phyloP scores from a whole-genome alignment of 2,329 filamentous ascomycete species.

The Diaporthe amygdali region DNA sequence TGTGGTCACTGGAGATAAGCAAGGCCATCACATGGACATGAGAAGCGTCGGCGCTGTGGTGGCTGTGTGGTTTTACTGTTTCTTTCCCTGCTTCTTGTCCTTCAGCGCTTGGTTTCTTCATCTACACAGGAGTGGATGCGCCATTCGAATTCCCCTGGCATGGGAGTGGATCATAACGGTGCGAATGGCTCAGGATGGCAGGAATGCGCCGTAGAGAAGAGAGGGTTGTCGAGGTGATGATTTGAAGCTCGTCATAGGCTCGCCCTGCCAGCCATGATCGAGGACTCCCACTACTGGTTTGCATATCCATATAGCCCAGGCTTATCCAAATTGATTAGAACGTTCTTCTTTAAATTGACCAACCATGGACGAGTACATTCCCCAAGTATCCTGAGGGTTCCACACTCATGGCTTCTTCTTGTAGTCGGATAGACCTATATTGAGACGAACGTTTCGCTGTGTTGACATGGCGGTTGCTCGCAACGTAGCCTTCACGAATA shows the following conservation, averaged over 20 bases:
- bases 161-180: not conserved
- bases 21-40: not conserved
- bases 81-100: not conserved
- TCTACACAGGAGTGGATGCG: not conserved
- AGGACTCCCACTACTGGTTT: not conserved
- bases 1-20: not conserved
- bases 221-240: not conserved
- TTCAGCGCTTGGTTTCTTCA: not conserved
- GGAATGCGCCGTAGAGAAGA: not conserved
- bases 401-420: too few species aligned
- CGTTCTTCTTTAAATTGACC: not conserved
- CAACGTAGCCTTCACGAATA: not conserved
- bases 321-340: not conserved
- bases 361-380: too few species aligned
- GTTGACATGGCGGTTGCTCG: too few species aligned
- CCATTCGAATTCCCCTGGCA: too few species aligned
- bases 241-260: too few species aligned
- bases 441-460: too few species aligned
- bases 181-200: not conserved
- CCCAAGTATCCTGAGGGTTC: too few species aligned
- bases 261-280: not conserved
- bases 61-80: not conserved
- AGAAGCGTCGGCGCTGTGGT: conserved; percentile 3
- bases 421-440: too few species aligned
- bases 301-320: not conserved